phyloP scores from a whole-genome alignment of 345 rosid species.

The Melaleuca quinquenervia region DNA sequence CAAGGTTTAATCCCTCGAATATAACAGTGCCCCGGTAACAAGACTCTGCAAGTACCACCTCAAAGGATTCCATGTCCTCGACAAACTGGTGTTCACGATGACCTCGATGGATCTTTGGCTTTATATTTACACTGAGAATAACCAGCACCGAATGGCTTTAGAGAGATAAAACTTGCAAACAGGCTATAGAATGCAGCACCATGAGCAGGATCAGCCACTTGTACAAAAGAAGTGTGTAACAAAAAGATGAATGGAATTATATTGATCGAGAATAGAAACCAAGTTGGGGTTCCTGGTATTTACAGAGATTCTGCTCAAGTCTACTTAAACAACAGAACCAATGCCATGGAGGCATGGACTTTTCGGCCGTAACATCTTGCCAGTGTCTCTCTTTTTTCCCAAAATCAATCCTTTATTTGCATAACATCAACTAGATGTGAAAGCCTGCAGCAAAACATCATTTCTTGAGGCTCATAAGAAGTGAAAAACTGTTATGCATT shows the following conservation, averaged over 20 bases:
- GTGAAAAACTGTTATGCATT: background rate
- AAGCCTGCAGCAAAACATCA: conserved; percentile 38
- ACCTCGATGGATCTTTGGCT: background rate
- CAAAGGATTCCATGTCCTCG: background rate
- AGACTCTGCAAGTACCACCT: background rate
- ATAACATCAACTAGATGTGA: conserved; percentile 25
- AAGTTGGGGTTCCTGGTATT: background rate
- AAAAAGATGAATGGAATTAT: background rate
- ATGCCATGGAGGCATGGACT: background rate
- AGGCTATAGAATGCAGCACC: background rate
- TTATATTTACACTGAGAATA: background rate
- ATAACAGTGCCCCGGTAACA: background rate
- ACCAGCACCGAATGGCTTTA: background rate
- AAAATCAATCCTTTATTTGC: background rate
- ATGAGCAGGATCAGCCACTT: background rate
- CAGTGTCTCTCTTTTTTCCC: background rate
- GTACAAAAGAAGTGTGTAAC: background rate
- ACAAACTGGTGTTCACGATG: background rate
- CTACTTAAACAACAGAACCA: background rate
- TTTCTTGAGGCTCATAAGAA: background rate
- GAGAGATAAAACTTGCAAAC: background rate
- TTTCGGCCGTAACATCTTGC: background rate
- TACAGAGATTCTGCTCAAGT: background rate
- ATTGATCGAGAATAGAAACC: background rate
- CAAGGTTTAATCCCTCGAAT: background rate